Percentiles rank a stretch among this genome's conserved stretches.
These are phyloP conservation scores for Pyrenophora tritici-repentis DNA, from an alignment of 2,329 filamentous ascomycete genomes.

Conservation along the genomic window DNA sequence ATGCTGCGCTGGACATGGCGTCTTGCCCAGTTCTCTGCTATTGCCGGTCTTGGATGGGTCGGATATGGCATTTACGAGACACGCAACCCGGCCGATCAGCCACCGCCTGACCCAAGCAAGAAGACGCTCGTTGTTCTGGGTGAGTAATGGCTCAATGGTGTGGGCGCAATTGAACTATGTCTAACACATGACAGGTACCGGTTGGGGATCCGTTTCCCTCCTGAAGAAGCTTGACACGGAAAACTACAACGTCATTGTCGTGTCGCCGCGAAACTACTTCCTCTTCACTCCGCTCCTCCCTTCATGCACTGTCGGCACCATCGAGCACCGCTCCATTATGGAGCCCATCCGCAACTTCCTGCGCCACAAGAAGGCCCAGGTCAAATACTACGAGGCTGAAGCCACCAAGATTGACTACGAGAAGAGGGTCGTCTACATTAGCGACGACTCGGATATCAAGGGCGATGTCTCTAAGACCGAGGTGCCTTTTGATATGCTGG, in stretches of 20 bases:
- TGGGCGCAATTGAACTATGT: not conserved
- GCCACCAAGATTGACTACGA: slow-evolving; percentile 93
- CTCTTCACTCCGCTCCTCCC: slow-evolving; percentile 97
- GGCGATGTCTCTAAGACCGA: slow-evolving; percentile 81
- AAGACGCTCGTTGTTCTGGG: slow-evolving; percentile 96
- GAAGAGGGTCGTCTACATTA: slow-evolving; percentile 84
- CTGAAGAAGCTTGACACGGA: slow-evolving; percentile 98
- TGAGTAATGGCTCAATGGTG: slow-evolving; percentile 51
- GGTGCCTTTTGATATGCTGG: slow-evolving; percentile 97
- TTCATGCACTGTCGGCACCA: slow-evolving; percentile 94
- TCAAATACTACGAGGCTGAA: slow-evolving; percentile 98
- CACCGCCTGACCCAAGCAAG: slow-evolving; percentile 80
- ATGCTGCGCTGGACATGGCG: slow-evolving; percentile 83
- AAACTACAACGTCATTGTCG: slow-evolving; percentile 98
- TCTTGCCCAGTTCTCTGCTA: slow-evolving; percentile 73
- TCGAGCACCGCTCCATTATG: slow-evolving; percentile 99
- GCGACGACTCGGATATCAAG: slow-evolving; percentile 91
- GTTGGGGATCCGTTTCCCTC: slow-evolving; percentile 94
- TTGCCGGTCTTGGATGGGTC: slow-evolving; percentile 72
- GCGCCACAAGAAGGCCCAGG: slow-evolving; percentile 88
- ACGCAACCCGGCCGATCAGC: slow-evolving; percentile 80
- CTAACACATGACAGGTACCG: slow-evolving; percentile 69
- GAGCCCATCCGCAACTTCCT: slow-evolving; percentile 96
- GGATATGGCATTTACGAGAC: slow-evolving; percentile 82
- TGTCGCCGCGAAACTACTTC: slow-evolving; percentile 99